Evolutionary conservation across 495 filamentous ascomycete species (phyloP), one percentile per base, ranked within the genome.

Genomic region (Aspergillus diversus): DNA sequence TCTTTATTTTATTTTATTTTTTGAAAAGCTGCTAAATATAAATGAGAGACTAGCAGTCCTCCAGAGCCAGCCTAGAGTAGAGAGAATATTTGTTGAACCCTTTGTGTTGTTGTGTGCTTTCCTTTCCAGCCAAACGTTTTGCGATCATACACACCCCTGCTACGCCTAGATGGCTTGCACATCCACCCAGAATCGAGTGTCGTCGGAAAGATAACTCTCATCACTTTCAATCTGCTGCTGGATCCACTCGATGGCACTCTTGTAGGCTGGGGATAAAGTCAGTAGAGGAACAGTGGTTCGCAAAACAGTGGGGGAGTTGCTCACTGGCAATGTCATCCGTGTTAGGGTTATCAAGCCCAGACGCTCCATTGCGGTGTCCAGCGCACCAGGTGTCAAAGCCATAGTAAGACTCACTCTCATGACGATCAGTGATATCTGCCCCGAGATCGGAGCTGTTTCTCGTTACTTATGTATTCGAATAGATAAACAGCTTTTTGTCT

Each of bases 191-290:
- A 62, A 62, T 5, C 60, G 60, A 50, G 52, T 62, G 13, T 62
- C 60, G 17, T 62, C 60, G 31, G 60, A 43, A 37, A 33, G 21
- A 33, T 71, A 69, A 55, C 58, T 65, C 0, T 53, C 5, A 43
- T 71, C 59, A 46, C 70, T 71, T 43, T 73, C 70, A 35, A 74
- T 64, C 64, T 72, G 70, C 55, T 66, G 12, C 42, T 74, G 68
- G 39, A 74, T 74, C 71, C 71, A 74, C 34, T 32, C 42, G 39
- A 72, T 60, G 6, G 66, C 71, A 17, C 49, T 39, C 52, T 65
- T 70, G 60, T 74, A 74, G 7, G 33, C 71, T 74, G n/a, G 42
- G 35, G 12, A 53, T 21, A 9, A n/a, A 27, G 47, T 63, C 35
- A 57, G 34, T 50, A 17, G 21, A 21, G 33, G 33, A 27, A 31